Percentiles rank a stretch among this genome's conserved stretches.
Evolutionary conservation across 306 rosid genomes (phyloP).

Genomic region (Prunus davidiana): DNA sequence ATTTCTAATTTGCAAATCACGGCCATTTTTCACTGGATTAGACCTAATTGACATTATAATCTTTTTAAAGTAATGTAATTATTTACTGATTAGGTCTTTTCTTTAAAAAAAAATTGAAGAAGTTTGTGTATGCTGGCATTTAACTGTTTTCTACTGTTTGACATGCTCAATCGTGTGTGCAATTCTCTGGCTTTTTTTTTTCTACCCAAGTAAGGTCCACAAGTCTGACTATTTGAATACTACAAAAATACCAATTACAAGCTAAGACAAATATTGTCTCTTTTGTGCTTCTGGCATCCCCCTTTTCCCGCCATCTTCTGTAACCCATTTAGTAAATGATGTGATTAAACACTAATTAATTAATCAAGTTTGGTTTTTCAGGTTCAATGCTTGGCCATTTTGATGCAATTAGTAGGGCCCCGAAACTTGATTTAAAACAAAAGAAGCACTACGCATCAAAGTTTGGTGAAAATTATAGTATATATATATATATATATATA

Average conservation of each 20-base stretch:
- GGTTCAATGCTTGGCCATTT: constrained; percentile 1
- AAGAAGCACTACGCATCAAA: constrained; percentile 11
- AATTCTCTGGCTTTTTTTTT: neutral
- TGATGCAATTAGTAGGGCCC: constrained; percentile 4
- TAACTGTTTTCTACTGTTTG: constrained; percentile 35
- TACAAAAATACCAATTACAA: constrained; percentile 18
- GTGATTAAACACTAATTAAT: neutral
- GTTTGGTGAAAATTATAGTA: neutral
- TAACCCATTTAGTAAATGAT: neutral
- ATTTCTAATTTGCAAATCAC: fast-evolving
- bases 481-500: too few species aligned
- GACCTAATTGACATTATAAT: fast-evolving
- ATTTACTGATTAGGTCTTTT: neutral
- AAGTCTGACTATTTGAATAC: constrained; percentile 26
- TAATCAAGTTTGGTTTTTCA: neutral
- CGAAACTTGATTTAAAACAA: neutral
- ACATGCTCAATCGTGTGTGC: constrained; percentile 24
- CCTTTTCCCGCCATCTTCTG: constrained; percentile 4
- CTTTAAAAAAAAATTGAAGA: neutral
- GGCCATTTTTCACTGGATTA: fast-evolving
- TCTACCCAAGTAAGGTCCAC: constrained; percentile 7
- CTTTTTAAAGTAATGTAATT: neutral
- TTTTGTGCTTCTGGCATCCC: constrained; percentile 25
- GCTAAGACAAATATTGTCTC: constrained; percentile 21
- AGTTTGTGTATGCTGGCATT: neutral